Percentiles rank a stretch among this genome's conserved stretches.
phyloP scores from a whole-genome alignment of 495 filamentous ascomycete species.

The Staphylotrichum tortipilum region DNA sequence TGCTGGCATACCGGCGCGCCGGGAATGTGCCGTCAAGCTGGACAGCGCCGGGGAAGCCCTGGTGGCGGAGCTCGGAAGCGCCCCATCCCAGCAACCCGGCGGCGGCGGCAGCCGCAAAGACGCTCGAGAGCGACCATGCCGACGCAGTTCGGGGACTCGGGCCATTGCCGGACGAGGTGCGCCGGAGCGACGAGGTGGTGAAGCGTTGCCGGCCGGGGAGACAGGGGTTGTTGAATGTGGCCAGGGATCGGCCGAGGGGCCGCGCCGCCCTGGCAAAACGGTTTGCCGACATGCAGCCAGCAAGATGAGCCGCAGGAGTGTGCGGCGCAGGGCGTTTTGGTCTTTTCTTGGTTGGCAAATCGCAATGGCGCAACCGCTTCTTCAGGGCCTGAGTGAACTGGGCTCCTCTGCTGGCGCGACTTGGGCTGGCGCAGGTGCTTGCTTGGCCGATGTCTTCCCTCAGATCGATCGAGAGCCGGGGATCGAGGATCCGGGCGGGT shows the following conservation, averaged over 20 bases:
- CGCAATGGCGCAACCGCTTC: slow-evolving; percentile 3
- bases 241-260: slow-evolving; percentile 21
- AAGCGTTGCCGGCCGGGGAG: slow-evolving; percentile 14
- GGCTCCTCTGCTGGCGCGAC: no score
- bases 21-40: slow-evolving; percentile 31
- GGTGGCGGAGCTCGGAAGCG: slow-evolving; percentile 22
- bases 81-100: slow-evolving; percentile 38
- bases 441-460: no score
- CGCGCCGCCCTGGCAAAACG: slow-evolving; percentile 20
- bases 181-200: slow-evolving; percentile 16
- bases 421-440: no score
- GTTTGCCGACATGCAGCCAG: slow-evolving; percentile 29
- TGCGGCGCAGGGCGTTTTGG: not conserved
- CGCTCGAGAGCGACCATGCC: slow-evolving; percentile 24
- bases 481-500: no score
- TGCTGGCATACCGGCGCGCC: slow-evolving; percentile 38
- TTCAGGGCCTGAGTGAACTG: not conserved
- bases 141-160: slow-evolving; percentile 12
- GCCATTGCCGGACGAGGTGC: slow-evolving; percentile 8
- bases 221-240: not conserved
- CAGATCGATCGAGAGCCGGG: no score
- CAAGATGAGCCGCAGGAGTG: slow-evolving; percentile 6
- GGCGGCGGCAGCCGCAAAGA: slow-evolving; percentile 32
- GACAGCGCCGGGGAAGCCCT: slow-evolving; percentile 24
- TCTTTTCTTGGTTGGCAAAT: slow-evolving; percentile 5